Evolutionary conservation across 2,329 filamentous ascomycete species (phyloP).

Genomic region (Xylariaceae sp.): DNA sequence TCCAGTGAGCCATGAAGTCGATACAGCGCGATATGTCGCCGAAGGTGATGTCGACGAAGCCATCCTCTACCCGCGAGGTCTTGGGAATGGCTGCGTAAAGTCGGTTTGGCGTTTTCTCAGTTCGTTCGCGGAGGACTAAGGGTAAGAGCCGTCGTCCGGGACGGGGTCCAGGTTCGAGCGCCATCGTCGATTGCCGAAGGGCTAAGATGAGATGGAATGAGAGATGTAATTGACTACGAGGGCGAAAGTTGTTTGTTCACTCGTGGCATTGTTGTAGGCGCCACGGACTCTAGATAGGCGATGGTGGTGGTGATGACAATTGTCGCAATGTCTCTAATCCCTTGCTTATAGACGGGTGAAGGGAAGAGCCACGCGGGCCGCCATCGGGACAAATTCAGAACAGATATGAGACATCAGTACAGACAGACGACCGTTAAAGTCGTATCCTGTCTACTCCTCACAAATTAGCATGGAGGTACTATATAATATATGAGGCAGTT

Average conservation of each 20-base stretch:
- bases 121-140: conserved; percentile 17
- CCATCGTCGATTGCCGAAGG: not conserved
- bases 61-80: conserved; percentile 15
- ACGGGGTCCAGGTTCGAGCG: not conserved
- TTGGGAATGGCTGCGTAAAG: conserved; percentile 24
- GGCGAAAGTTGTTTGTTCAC: not conserved
- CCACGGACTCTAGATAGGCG: not conserved
- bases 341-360: no score
- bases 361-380: no score
- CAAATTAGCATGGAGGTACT: no score
- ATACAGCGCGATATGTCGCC: conserved; percentile 22
- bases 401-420: no score
- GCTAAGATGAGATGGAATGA: not conserved
- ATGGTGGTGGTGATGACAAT: no score
- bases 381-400: no score
- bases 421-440: no score
- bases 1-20: conserved; percentile 28
- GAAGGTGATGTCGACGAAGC: conserved; percentile 22
- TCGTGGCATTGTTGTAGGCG: not conserved
- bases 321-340: no score
- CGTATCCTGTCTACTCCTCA: no score
- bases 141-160: conserved; percentile 21
- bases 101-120: conserved; percentile 8
- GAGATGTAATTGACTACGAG: not conserved
- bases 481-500: no score